Evolutionary conservation across 1,284 basidiomycete species (phyloP), one percentile per base, ranked within the genome.

Genomic region (Trichosporon sp.): DNA sequence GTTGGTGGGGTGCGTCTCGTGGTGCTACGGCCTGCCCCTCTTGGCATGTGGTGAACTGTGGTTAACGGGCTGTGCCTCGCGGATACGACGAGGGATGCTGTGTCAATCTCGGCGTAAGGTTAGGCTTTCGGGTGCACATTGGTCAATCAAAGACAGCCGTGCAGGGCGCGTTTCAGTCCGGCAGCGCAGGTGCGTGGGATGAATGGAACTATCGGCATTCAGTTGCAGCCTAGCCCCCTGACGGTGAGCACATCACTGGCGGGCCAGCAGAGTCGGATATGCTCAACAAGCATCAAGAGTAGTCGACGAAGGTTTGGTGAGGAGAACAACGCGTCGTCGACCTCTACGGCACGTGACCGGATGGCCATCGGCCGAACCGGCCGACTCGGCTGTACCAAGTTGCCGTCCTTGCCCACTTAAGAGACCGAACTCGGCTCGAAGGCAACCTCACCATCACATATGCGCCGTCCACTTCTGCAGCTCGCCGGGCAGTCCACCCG

Each of bases 281-380:
- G n/a, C n/a, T n/a, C n/a, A n/a, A n/a, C n/a, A n/a, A n/a, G n/a
- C n/a, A n/a, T n/a, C n/a, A n/a, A n/a, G n/a, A n/a, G n/a, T n/a
- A n/a, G n/a, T n/a, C n/a, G n/a, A n/a, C n/a, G n/a, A n/a, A n/a
- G n/a, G n/a, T n/a, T n/a, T n/a, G n/a, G n/a, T n/a, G n/a, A n/a
- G n/a, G n/a, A n/a, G n/a, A n/a, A n/a, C n/a, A n/a, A n/a, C n/a
- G n/a, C n/a, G n/a, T n/a, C n/a, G n/a, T n/a, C n/a, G n/a, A n/a
- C n/a, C n/a, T n/a, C n/a, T n/a, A n/a, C n/a, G n/a, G n/a, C 35
- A 38, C 35, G 35, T 38, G 35, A 38, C 9, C 15, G 4, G 35
- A 11, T 13, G 72, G 72, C 18, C n/a, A n/a, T n/a, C 44, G 47
- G 47, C 47, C 47, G 47, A 25, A 8, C 8, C 47, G 47, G 23